Conservation (phyloP, 2,329 filamentous ascomycete species). For the Xylariaceae sp. region DNA sequence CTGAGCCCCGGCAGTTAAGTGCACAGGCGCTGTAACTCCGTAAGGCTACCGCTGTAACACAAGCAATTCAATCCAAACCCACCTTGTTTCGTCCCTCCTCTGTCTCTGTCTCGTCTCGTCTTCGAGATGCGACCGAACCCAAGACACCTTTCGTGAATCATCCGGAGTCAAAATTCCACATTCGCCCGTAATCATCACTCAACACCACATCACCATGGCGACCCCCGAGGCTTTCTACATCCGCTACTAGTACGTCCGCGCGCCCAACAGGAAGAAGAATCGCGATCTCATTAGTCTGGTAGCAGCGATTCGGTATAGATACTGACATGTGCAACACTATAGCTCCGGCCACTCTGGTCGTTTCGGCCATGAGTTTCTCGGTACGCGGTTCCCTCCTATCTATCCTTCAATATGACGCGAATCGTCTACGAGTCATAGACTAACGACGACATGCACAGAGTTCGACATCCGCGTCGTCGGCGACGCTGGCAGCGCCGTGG, state of each 20-base stretch:
- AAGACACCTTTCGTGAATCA: not conserved
- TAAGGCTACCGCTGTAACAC: not conserved
- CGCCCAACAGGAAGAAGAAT: too few species aligned
- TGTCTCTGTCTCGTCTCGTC: not conserved
- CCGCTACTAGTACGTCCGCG: constrained; percentile 78
- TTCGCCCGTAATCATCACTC: not conserved
- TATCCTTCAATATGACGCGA: too few species aligned
- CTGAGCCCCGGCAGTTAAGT: too few species aligned
- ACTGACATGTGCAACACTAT: constrained; percentile 17
- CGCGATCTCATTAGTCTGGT: too few species aligned
- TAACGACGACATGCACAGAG: constrained; percentile 50
- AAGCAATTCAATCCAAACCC: not conserved
- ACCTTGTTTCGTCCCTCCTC: not conserved
- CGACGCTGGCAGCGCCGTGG: constrained; percentile 87
- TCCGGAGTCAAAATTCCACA: too few species aligned
- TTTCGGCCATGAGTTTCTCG: constrained; percentile 96
- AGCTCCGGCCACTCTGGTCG: constrained; percentile 97
- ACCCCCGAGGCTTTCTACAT: constrained; percentile 81
- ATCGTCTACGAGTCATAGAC: not conserved
- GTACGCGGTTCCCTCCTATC: constrained; percentile 43
- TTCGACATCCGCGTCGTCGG: constrained; percentile 93
- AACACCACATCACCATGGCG: constrained; percentile 31
- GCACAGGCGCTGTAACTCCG: too few species aligned
- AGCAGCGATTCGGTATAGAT: too few species aligned
- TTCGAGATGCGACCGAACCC: not conserved